A percentile compares a stretch with the other conserved stretches of the same genome.
phyloP scores from a whole-genome alignment of 139 green algal species.

The Volvox reticuliferus region DNA sequence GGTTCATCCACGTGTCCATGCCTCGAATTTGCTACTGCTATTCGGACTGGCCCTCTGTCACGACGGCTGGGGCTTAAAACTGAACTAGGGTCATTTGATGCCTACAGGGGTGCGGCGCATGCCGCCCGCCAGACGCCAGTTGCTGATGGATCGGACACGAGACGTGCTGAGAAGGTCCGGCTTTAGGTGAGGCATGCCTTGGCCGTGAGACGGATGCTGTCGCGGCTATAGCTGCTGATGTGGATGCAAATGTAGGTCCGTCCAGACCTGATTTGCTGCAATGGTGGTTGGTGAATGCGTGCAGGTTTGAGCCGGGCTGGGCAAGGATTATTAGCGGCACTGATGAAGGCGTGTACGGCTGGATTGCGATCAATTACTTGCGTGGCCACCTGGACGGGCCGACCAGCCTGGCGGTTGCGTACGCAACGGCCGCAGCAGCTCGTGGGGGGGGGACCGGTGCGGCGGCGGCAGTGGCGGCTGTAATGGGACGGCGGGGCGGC shows the following conservation, averaged over 20 bases:
- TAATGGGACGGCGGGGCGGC: neutral
- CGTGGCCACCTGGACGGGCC: constrained; percentile 49
- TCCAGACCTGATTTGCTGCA: neutral
- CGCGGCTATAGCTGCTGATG: too few species aligned
- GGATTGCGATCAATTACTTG: constrained; percentile 87
- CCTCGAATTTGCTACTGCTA: too few species aligned
- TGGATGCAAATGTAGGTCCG: neutral
- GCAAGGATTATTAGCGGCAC: constrained; percentile 82
- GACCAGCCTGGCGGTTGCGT: neutral
- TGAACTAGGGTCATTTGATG: too few species aligned
- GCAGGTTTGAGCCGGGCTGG: constrained; percentile 79
- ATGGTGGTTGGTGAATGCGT: neutral
- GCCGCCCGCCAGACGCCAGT: constrained; percentile 19
- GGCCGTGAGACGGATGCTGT: too few species aligned
- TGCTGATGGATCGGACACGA: constrained; percentile 62
- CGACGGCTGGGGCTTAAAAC: too few species aligned
- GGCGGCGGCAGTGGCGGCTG: neutral
- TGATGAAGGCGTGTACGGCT: constrained; percentile 91
- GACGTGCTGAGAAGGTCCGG: constrained; percentile 52
- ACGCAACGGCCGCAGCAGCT: neutral
- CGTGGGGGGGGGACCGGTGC: neutral
- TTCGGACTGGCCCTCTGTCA: too few species aligned
- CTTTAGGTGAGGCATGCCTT: constrained; percentile 55
- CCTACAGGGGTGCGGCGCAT: constrained; percentile 76
- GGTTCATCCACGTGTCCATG: too few species aligned